Percentiles rank a stretch among this genome's conserved stretches.
Evolutionary conservation across 2,329 filamentous ascomycete species (phyloP).

Genomic region (Dothideomycetidae sp.): DNA sequence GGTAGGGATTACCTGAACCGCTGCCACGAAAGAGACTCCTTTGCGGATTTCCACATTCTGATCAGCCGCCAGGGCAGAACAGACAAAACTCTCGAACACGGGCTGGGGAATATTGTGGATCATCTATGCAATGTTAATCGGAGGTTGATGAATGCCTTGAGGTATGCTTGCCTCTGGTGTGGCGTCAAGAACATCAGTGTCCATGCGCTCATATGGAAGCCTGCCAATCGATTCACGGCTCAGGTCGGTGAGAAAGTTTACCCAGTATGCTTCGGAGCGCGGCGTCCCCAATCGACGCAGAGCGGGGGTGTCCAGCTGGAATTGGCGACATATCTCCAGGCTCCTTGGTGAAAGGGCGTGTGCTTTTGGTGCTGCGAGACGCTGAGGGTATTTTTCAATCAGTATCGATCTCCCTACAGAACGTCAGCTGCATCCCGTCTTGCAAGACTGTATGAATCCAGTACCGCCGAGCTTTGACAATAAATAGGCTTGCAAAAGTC

Average conservation of each 20-base stretch:
- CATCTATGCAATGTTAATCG: slow-evolving; percentile 23
- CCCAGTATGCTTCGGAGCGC: slow-evolving; percentile 26
- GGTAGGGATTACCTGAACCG: no score
- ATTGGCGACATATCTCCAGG: slow-evolving; percentile 22
- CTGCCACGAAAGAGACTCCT: no score
- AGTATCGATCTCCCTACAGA: slow-evolving; percentile 18
- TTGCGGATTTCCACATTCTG: no score
- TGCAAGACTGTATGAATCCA: neutral
- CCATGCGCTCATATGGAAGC: slow-evolving; percentile 25
- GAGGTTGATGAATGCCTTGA: neutral
- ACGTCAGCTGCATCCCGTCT: neutral
- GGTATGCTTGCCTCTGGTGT: slow-evolving; percentile 23
- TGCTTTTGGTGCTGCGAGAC: slow-evolving; percentile 23
- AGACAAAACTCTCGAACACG: slow-evolving; percentile 27
- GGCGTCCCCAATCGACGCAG: slow-evolving; percentile 19
- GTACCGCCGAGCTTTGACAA: slow-evolving; percentile 9
- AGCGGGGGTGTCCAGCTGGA: slow-evolving; percentile 18
- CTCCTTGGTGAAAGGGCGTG: slow-evolving; percentile 20
- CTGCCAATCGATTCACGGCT: slow-evolving; percentile 24
- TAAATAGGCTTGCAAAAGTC: slow-evolving; percentile 10
- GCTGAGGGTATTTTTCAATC: slow-evolving; percentile 21
- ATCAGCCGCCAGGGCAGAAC: no score
- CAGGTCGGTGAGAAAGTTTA: slow-evolving; percentile 29
- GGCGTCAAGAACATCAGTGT: slow-evolving; percentile 21
- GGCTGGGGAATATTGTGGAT: slow-evolving; percentile 32